Evolutionary conservation across 2,329 filamentous ascomycete genomes (phyloP).

Genomic region (Alternaria solani): DNA sequence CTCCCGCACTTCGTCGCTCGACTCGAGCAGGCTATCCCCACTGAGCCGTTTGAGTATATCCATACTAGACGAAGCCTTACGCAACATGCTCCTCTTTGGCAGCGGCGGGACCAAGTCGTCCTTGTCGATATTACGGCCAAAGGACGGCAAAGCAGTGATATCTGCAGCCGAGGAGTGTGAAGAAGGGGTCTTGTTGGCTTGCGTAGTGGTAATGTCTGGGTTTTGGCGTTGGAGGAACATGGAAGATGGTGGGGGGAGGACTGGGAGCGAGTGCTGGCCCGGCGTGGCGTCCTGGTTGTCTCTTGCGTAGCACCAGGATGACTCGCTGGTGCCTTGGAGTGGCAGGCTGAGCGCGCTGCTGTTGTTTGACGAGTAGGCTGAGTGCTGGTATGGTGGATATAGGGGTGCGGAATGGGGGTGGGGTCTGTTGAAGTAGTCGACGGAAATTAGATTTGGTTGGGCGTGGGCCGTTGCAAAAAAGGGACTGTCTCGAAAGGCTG

Average conservation of each 20-base stretch:
- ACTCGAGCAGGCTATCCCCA: constrained; percentile 13
- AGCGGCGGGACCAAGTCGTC: constrained; percentile 12
- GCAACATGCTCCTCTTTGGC: not conserved
- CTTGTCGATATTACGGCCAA: not conserved
- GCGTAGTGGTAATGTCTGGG: not conserved
- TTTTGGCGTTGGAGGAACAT: not conserved
- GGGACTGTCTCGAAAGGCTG: constrained; percentile 6
- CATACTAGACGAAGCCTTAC: not conserved
- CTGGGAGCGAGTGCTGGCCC: not conserved
- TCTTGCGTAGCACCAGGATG: constrained; percentile 27
- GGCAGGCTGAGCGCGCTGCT: constrained; percentile 33
- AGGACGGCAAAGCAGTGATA: not conserved
- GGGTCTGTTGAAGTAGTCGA: constrained; percentile 21
- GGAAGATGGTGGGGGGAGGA: not conserved
- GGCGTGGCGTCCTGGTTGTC: constrained; percentile 10
- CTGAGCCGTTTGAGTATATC: not conserved
- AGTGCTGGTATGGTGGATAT: not conserved
- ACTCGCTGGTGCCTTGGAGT: constrained; percentile 20
- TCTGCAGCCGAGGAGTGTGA: not conserved
- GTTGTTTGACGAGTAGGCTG: constrained; percentile 17
- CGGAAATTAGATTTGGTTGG: not conserved
- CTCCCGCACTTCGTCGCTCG: constrained; percentile 14
- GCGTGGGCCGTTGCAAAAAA: not conserved
- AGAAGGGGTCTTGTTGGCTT: not conserved
- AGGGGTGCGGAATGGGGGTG: not conserved